phyloP scores from a whole-genome alignment of 2,329 filamentous ascomycete genomes.

The Pseudocercospora fuligena region DNA sequence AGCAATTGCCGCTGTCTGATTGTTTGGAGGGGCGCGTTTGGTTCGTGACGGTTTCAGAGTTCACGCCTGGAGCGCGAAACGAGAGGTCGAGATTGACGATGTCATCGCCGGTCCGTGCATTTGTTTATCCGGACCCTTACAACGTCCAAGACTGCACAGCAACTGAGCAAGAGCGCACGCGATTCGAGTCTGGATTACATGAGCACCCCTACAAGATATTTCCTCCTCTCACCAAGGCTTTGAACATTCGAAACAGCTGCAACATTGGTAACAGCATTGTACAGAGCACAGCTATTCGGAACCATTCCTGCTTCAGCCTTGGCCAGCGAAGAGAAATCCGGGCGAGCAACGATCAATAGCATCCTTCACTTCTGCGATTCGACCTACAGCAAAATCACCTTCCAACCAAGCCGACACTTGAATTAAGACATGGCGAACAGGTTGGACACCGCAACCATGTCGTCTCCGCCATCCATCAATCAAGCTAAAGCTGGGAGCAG shows the following conservation, averaged over 20 bases:
- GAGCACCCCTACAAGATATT: neutral
- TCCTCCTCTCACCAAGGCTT: neutral
- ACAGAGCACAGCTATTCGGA: slow-evolving; percentile 1
- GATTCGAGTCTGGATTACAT: slow-evolving; percentile 6
- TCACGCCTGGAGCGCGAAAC: slow-evolving; percentile 6
- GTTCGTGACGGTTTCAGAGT: neutral
- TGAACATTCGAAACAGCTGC: neutral
- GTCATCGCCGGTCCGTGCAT: neutral
- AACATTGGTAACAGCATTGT: slow-evolving; percentile 9
- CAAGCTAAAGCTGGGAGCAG: slow-evolving; percentile 37
- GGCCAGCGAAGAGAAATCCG: slow-evolving; percentile 1
- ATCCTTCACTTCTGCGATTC: slow-evolving; percentile 5
- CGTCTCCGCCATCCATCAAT: slow-evolving; percentile 38
- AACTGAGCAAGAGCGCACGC: slow-evolving; percentile 4
- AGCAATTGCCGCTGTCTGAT: neutral
- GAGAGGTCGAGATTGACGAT: slow-evolving; percentile 1
- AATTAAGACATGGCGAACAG: slow-evolving; percentile 40
- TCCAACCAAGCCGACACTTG: neutral
- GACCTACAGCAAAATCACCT: neutral
- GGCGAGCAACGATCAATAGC: neutral
- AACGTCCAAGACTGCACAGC: neutral
- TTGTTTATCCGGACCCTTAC: slow-evolving; percentile 11
- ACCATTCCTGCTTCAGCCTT: slow-evolving; percentile 5
- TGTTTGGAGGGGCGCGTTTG: neutral
- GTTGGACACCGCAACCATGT: slow-evolving; percentile 37